Evolutionary conservation across 441 rosid genomes (phyloP).

Genomic region (Gossypium trilobum): DNA sequence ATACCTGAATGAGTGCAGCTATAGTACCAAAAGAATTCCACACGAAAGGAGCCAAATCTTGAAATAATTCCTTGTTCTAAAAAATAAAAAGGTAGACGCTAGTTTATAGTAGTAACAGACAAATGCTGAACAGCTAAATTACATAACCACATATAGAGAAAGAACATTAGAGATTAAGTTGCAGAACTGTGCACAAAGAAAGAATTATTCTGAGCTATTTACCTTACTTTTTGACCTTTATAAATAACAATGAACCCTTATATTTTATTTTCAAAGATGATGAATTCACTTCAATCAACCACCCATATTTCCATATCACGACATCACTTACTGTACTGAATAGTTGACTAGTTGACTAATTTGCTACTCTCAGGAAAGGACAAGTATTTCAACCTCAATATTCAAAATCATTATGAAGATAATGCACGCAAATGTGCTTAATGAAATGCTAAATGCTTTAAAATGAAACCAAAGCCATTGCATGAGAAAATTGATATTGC

Average conservation of each 20-base stretch:
- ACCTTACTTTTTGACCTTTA: not conserved
- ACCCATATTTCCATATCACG: not conserved
- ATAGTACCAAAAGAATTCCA: conserved; percentile 41
- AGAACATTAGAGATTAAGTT: not conserved
- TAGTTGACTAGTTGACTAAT: not conserved
- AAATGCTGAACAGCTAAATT: conserved; percentile 12
- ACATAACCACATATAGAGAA: conserved; percentile 5
- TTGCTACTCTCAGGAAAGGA: not conserved
- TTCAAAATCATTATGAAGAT: not conserved
- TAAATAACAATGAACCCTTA: not conserved
- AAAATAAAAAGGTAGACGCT: conserved; percentile 23
- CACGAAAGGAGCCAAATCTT: conserved; percentile 42
- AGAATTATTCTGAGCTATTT: not conserved
- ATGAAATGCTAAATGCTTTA: not conserved
- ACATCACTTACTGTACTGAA: not conserved
- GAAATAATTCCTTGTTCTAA: conserved; percentile 33
- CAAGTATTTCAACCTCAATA: not conserved
- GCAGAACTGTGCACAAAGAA: not conserved
- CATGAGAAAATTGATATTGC: not conserved
- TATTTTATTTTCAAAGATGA: not conserved
- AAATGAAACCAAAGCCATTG: not conserved
- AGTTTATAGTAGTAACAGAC: conserved; percentile 18
- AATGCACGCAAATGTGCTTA: not conserved
- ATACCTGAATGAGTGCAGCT: conserved; percentile 35
- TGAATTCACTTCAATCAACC: not conserved